These are phyloP conservation scores for Epithemia pelagica DNA, from an alignment of 108 stramenopile species.

Conservation along the genomic window DNA sequence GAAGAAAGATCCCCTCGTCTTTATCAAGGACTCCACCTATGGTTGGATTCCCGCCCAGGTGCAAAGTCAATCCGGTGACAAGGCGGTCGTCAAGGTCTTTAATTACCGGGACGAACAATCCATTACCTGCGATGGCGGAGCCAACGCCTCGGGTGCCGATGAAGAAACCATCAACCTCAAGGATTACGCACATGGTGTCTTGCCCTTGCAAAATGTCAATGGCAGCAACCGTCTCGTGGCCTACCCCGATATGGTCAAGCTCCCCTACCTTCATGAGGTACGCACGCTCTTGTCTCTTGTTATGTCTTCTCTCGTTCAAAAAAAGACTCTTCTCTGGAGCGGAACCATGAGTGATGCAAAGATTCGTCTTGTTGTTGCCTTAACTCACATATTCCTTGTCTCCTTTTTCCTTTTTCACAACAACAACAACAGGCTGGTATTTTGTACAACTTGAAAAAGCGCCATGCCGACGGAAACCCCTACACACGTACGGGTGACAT, in stretches of 20 bases:
- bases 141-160: conserved; percentile 19
- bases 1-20: conserved; percentile 42
- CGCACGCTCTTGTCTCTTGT: too few relatives aligned
- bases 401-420: too few relatives aligned
- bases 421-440: conserved; percentile 84
- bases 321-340: neutral
- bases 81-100: conserved; percentile 30
- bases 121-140: conserved; percentile 35
- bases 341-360: neutral
- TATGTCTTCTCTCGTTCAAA: neutral
- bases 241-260: conserved; percentile 75
- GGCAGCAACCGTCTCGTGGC: conserved; percentile 20
- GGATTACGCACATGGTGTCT: conserved; percentile 58
- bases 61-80: conserved; percentile 11
- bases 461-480: conserved; percentile 61
- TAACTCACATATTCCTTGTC: too few relatives aligned
- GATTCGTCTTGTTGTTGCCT: too few relatives aligned
- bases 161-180: conserved; percentile 61
- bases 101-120: conserved; percentile 33
- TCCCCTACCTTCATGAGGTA: conserved; percentile 87
- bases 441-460: conserved; percentile 79
- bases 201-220: conserved; percentile 76
- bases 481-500: conserved; percentile 88
- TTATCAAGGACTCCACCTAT: conserved; percentile 57
- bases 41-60: conserved; percentile 76